These are phyloP conservation scores for Mycena sanguinolenta DNA, from an alignment of 768 basidiomycete species.

Conservation along the genomic window DNA sequence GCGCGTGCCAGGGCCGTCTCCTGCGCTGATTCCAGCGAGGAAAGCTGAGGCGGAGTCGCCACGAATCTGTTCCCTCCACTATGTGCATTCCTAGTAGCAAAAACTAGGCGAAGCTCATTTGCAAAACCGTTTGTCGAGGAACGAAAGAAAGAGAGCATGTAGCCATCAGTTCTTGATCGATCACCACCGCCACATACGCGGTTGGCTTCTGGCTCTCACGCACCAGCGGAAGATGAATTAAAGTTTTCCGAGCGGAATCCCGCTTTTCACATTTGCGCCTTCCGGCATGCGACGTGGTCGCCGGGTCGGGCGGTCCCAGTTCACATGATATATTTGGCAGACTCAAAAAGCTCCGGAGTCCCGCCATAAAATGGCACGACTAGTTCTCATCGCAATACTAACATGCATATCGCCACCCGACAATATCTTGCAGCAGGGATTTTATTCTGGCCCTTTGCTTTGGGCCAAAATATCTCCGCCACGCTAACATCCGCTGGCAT, in stretches of 20 bases:
- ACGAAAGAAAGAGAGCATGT: neutral
- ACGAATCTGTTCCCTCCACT: constrained; percentile 37
- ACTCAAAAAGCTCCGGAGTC: constrained; percentile 5
- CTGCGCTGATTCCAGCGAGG: constrained; percentile 50
- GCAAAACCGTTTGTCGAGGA: neutral
- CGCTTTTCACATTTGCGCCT: neutral
- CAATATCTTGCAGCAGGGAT: constrained; percentile 4
- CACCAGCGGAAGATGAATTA: too few relatives aligned
- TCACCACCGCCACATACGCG: too few relatives aligned
- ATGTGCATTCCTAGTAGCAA: constrained; percentile 23
- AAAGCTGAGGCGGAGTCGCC: constrained; percentile 59
- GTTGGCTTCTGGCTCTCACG: too few relatives aligned
- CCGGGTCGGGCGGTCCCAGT: too few relatives aligned
- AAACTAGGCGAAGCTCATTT: neutral
- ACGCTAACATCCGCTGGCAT: constrained; percentile 27
- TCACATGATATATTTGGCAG: neutral
- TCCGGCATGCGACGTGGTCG: too few relatives aligned
- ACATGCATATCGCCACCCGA: constrained; percentile 16
- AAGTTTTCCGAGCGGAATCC: neutral
- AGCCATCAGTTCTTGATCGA: too few relatives aligned
- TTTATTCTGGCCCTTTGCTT: neutral
- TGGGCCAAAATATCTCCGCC: constrained; percentile 2
- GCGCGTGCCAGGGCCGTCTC: constrained; percentile 62
- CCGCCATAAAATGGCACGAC: neutral
- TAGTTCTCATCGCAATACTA: neutral